These are phyloP conservation scores for Kodamaea kakaduensis DNA, from an alignment of 805 yeast species.

Conservation along the genomic window DNA sequence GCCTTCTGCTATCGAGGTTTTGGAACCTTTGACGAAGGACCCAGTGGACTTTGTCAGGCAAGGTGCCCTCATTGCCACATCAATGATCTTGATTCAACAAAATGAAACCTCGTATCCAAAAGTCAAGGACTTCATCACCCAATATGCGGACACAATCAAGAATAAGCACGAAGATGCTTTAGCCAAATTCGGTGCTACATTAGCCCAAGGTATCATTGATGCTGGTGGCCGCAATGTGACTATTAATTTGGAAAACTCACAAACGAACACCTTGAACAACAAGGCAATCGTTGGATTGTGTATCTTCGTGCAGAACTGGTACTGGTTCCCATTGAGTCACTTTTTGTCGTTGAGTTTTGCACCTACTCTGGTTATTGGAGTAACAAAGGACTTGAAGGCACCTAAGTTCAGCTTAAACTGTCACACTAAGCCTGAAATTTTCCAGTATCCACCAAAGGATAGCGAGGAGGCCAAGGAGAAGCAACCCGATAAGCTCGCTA, in stretches of 20 bases:
- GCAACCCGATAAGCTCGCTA: constrained; percentile 82
- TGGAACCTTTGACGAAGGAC: constrained; percentile 90
- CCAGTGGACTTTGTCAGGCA: constrained; percentile 97
- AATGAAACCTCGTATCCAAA: constrained; percentile 80
- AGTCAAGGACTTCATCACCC: constrained; percentile 71
- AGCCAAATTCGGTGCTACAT: constrained; percentile 95
- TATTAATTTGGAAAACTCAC: constrained; percentile 79
- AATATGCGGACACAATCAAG: constrained; percentile 68
- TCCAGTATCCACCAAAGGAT: constrained; percentile 85
- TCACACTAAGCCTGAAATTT: constrained; percentile 72
- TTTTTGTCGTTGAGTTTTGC: constrained; percentile 87
- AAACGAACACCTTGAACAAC: constrained; percentile 85
- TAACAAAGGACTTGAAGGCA: constrained; percentile 71
- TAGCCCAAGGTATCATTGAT: constrained; percentile 95
- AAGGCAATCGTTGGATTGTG: constrained; percentile 91
- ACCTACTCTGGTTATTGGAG: constrained; percentile 88
- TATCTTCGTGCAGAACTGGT: constrained; percentile 91
- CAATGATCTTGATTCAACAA: constrained; percentile 86
- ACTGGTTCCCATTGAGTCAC: constrained; percentile 97
- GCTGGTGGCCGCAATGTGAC: constrained; percentile 99
- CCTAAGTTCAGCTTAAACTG: constrained; percentile 82
- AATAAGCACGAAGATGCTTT: constrained; percentile 94
- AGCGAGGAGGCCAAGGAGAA: constrained; percentile 77
- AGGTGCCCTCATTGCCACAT: constrained; percentile 89
- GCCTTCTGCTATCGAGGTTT: constrained; percentile 82